Base-by-base conservation (phyloP, 345 rosid species). In the Gossypium australe region DNA sequence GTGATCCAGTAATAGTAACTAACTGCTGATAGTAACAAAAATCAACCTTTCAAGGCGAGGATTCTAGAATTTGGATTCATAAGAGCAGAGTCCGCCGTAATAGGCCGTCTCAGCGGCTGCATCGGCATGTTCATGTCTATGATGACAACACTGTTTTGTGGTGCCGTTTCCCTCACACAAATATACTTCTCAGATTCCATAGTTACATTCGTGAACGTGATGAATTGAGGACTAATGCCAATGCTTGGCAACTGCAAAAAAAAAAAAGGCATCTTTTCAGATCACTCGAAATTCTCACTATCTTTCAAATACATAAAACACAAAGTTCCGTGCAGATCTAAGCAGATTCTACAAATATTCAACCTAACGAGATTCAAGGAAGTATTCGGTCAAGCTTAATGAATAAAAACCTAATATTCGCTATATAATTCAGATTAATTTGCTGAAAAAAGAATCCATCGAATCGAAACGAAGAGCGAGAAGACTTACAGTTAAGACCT, bases 101-200 rank as follows among this genome's bases (percentile, higher is more conserved):
- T 94, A 49, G 98, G 98, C 77, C 97, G 87, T 75, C 98, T 86
- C 82, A 94, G 70, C 11, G 98, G 98, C 86, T 94, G 98, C 87
- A 81, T 91, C 17, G 98, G 98, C 95, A 88, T 85, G 65, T 80
- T 91, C 98, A 94, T 94, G 79, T 94, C 98, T 2, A 92, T 78
- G 78, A 92, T 94, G 44, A 94, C 98, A 59, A 94, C 97, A 51
- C 97, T 90, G 81, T 94, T 94, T 83, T 94, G 98, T 0, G 98
- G 97, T n/a, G 97, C 84, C 20, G 98, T 94, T 83, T 94, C 98
- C 44, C 98, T 85, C 62, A 94, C 98, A 77, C 97, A 94, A 55
- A 94, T 94, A 70, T 92, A 94, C 87, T 92, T 94, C 48, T 94
- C 98, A 7, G 98, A 94, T 77, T 94, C 98, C 98, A 94, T 94